Evolutionary conservation across 2,329 filamentous ascomycete species (phyloP), one percentile per base, ranked within the genome.

Genomic region (Drechslerella coelobrocha): DNA sequence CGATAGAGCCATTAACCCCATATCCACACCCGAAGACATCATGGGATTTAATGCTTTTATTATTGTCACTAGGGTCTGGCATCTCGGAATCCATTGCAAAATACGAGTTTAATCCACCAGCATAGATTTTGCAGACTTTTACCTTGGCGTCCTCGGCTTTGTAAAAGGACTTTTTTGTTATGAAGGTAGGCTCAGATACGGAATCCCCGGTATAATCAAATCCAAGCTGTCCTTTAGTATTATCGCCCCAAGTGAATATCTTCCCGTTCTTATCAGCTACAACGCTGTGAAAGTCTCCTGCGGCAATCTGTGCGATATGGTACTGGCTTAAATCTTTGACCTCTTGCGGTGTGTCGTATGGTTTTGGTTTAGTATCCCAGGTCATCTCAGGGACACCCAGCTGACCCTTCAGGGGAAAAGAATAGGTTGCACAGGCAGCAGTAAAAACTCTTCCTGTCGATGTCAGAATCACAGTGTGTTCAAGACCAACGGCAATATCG

Each of bases 241-340:
- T 97, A 78, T 97, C 92, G 37, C 94, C 94, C 80, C 96, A 97
- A 5, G 87, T 83, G 78, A 94, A 96, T 14, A 94, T 84, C 14
- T 87, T 85, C 14, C 93, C 93, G 56, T 88, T 83, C 68, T 85
- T 85, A 77, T 93, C 90, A 14, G 92, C 83, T 0, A 87, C 89
- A 1, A 95, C 81, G 2, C 91, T 96, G 80, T 99, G 94, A 74
- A 88, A 87, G 77, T 96, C 92, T 23, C 94, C 94, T 1, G 91
- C 82, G 0, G 93, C 92, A 65, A 97, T 88, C 73, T 90, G 84
- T 3, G 82, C 80, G 48, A 94, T 86, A 2, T 89, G 84, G 73
- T 88, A 89, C 27, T 60, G 19, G 3, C 88, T 89, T 1, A 97
- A 81, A 0, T 84, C 86, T 1, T 82, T 83, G 59, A 99, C 83